Percentiles rank a stretch among this genome's conserved stretches.
phyloP scores from a whole-genome alignment of 2,329 filamentous ascomycete species.

The Ophiostoma fasciatum region DNA sequence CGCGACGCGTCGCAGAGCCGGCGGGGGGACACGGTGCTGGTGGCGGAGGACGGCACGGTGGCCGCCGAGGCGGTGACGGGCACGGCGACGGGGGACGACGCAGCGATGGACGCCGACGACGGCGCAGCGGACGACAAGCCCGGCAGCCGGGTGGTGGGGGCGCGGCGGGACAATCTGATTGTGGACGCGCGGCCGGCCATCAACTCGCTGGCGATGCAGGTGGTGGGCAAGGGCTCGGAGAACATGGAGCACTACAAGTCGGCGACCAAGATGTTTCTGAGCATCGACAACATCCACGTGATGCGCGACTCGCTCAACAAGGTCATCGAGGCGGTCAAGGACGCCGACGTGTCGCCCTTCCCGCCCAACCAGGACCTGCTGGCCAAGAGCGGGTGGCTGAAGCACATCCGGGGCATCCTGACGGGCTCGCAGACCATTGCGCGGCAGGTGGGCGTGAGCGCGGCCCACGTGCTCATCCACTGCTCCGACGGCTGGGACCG shows the following conservation, averaged over 20 bases:
- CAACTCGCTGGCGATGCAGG: constrained; percentile 90
- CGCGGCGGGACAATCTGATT: constrained; percentile 86
- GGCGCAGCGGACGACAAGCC: constrained; percentile 38
- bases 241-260: constrained; percentile 97
- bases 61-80: constrained; percentile 36
- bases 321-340: constrained; percentile 80
- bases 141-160: constrained; percentile 55
- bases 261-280: constrained; percentile 79
- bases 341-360: constrained; percentile 73
- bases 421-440: constrained; percentile 77
- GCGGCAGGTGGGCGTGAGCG: constrained; percentile 74
- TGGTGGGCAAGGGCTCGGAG: constrained; percentile 83
- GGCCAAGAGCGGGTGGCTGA: constrained; percentile 76
- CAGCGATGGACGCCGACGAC: constrained; percentile 10
- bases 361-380: constrained; percentile 71
- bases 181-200: constrained; percentile 89
- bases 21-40: too few species aligned
- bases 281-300: constrained; percentile 96
- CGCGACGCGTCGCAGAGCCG: constrained; percentile 23
- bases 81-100: constrained; percentile 34
- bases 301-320: constrained; percentile 86
- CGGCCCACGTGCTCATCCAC: constrained; percentile 91
- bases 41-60: not conserved
- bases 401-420: constrained; percentile 72
- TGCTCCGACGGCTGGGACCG: constrained; percentile 98